These are phyloP conservation scores for Colletotrichum cuscutae DNA, from an alignment of 2,329 filamentous ascomycete genomes.

Conservation along the genomic window DNA sequence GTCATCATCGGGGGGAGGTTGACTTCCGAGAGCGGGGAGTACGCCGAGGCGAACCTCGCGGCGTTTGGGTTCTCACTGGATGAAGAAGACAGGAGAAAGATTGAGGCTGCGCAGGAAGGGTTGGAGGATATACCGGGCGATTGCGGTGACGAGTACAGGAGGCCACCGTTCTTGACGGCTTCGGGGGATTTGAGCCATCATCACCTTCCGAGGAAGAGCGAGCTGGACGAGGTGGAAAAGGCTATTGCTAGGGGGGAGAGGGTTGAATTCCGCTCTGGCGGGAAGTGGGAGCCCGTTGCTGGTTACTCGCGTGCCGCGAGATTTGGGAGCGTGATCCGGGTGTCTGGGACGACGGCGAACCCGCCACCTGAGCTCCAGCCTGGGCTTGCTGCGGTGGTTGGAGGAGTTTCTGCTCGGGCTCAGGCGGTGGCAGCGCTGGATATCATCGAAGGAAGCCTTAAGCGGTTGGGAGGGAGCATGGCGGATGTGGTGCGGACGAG, in stretches of 20 bases:
- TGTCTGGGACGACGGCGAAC: conserved; percentile 25
- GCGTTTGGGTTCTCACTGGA: conserved; percentile 37
- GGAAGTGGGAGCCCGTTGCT: conserved; percentile 20
- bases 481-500: conserved; percentile 26
- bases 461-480: conserved; percentile 13
- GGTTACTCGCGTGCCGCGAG: conserved; percentile 23
- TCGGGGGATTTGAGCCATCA: conserved; percentile 18
- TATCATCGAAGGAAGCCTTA: not conserved
- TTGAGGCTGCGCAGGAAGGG: conserved; percentile 29
- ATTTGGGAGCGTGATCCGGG: not conserved
- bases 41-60: conserved; percentile 43
- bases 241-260: conserved; percentile 1
- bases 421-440: conserved; percentile 23
- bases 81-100: conserved; percentile 36
- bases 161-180: conserved; percentile 23
- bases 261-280: conserved; percentile 13
- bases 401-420: conserved; percentile 9
- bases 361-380: not conserved
- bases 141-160: conserved; percentile 40
- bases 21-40: conserved; percentile 32
- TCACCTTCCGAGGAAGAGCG: not conserved
- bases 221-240: not conserved
- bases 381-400: not conserved
- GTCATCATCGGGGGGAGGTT: conserved; percentile 53
- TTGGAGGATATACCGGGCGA: conserved; percentile 39